These are phyloP conservation scores for Aspergillus aculeatinus DNA, from an alignment of 2,329 filamentous ascomycete genomes.

Conservation along the genomic window DNA sequence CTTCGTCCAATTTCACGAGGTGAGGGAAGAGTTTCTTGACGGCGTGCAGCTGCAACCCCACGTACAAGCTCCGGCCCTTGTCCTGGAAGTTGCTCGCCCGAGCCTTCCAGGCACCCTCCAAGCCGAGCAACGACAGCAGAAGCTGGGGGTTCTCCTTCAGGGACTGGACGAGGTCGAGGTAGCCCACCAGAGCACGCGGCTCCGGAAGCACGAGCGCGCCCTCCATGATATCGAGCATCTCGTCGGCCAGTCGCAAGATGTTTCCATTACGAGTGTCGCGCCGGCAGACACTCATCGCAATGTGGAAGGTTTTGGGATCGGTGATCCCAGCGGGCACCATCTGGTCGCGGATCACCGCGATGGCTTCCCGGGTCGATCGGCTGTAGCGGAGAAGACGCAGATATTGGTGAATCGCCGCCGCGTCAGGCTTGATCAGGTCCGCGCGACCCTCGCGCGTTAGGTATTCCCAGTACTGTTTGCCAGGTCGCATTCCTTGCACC, in stretches of 20 bases:
- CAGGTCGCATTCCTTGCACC: constrained; percentile 60
- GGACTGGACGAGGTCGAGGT: constrained; percentile 28
- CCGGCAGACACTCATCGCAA: constrained; percentile 71
- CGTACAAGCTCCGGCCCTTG: constrained; percentile 27
- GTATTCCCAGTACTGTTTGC: constrained; percentile 74
- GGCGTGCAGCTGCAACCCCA: constrained; percentile 26
- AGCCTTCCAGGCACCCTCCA: constrained; percentile 19
- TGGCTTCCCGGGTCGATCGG: constrained; percentile 63
- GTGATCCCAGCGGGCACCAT: constrained; percentile 50
- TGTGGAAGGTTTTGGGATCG: constrained; percentile 60
- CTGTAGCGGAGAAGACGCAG: constrained; percentile 65
- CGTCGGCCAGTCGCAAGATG: constrained; percentile 63
- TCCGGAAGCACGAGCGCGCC: constrained; percentile 30
- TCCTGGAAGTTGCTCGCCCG: constrained; percentile 19
- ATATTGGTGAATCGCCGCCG: constrained; percentile 67
- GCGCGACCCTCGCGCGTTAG: constrained; percentile 54
- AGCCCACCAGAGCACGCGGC: constrained; percentile 29
- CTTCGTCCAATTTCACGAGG: constrained; percentile 28
- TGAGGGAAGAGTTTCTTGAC: constrained; percentile 29
- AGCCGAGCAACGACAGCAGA: constrained; percentile 30
- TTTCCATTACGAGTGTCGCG: constrained; percentile 75
- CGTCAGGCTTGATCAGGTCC: constrained; percentile 67
- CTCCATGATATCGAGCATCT: constrained; percentile 65
- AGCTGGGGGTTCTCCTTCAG: constrained; percentile 29
- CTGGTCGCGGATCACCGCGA: constrained; percentile 57